Evolutionary conservation across 2,329 filamentous ascomycete genomes (phyloP), one percentile per base, ranked within the genome.

Genomic region (Nigrospora osmanthi): DNA sequence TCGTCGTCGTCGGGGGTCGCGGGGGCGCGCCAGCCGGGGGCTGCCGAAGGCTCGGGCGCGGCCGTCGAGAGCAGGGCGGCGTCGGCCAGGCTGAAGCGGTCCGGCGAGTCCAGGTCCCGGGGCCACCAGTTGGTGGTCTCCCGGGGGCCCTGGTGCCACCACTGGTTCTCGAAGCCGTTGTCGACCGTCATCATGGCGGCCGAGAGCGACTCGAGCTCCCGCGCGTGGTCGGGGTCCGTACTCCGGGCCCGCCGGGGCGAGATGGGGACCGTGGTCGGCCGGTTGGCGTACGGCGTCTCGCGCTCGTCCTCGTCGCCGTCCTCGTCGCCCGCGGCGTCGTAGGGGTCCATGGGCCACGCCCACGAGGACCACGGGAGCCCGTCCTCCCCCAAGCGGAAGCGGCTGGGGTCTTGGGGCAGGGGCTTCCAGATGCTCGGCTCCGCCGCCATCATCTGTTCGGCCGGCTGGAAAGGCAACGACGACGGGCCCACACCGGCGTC

Each of bases 151-250:
- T 72, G 71, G 51, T 76, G 70, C 74, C 75, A 78, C 73, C 74
- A 77, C 56, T 78, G 73, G 49, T 72, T 70, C 59, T 78, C 75
- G 50, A 78, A 78, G 3, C 75, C 75, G 51, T 77, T 78, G 53
- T 78, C 75, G 3, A 78, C 70, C 3, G 75, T 78, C 62, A 78
- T 69, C 66, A 78, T 69, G 34, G 75, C 75, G 4, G 68, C 67
- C 11, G 72, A 74, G 4, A 78, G 60, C 0, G 70, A 66, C 44
- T 71, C 71, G 3, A 77, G 67, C 38, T 76, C 70, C 14, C 55
- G 52, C 10, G 54, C 61, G 13, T 58, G 53, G 31, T 60, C 58
- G 1, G 66, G 63, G 36, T 72, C 69, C n/a, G 55, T 50, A 17
- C 54, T 50, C 13, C 50, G 53, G 14, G 51, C 53, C 34, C 46